phyloP scores from a whole-genome alignment of 2,329 filamentous ascomycete genomes.

The Colletotrichum camelliae region DNA sequence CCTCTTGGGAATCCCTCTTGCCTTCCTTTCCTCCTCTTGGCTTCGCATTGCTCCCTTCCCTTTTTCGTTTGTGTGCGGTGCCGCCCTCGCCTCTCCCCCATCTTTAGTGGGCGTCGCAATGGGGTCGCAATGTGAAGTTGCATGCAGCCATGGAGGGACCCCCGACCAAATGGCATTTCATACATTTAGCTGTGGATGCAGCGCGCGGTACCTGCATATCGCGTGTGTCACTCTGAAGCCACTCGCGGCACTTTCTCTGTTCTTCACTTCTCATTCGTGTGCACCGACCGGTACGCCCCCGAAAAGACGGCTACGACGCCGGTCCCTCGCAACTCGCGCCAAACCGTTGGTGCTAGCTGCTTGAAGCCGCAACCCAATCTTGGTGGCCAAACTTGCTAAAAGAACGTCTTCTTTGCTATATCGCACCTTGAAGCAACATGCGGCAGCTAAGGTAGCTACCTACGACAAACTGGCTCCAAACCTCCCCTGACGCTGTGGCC shows the following conservation, averaged over 20 bases:
- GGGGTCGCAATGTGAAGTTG: background rate
- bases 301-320: background rate
- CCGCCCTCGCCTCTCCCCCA: background rate
- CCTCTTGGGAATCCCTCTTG: background rate
- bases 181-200: background rate
- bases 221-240: constrained; percentile 13
- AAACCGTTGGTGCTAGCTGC: constrained; percentile 16
- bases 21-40: background rate
- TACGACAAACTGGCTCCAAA: background rate
- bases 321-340: background rate
- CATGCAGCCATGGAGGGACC: background rate
- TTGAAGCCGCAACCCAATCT: background rate
- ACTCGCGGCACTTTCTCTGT: constrained; percentile 7
- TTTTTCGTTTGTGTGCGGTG: background rate
- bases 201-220: constrained; percentile 17
- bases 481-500: background rate
- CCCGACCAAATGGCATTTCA: background rate
- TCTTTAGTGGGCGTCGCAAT: background rate
- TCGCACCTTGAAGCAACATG: background rate
- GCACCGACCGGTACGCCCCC: constrained; percentile 6
- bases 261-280: background rate
- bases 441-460: background rate
- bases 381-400: background rate
- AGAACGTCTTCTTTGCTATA: background rate
- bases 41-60: background rate